Percentiles rank a stretch among this genome's conserved stretches.
Evolutionary conservation across 169 alveolate species (phyloP).

Genomic region (Eimeria necatrix): DNA sequence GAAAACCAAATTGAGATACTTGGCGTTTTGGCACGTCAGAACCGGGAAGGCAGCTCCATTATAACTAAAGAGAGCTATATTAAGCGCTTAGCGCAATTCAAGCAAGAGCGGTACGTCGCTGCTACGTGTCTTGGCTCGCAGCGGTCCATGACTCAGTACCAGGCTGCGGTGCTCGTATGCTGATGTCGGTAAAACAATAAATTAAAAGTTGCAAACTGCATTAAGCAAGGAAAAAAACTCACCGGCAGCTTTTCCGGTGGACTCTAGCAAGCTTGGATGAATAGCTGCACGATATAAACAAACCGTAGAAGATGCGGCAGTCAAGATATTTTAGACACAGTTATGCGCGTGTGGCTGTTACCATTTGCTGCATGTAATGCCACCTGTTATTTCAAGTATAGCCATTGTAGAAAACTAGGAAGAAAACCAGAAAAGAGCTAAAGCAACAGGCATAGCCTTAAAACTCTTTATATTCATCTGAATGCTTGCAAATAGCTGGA

Average conservation of each 20-base stretch:
- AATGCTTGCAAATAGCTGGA: too few species aligned
- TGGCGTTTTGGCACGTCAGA: not conserved
- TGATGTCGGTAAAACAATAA: not conserved
- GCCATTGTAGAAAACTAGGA: not conserved
- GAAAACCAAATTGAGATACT: too few species aligned
- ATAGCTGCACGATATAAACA: not conserved
- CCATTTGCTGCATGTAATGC: not conserved
- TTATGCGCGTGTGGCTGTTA: not conserved
- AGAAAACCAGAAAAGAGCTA: not conserved
- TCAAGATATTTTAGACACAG: too few species aligned
- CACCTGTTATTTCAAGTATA: not conserved
- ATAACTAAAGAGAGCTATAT: too few species aligned
- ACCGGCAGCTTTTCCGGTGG: constrained; percentile 19
- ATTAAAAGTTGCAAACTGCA: not conserved
- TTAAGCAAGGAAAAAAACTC: not conserved
- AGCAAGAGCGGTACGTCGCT: too few species aligned
- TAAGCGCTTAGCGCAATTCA: too few species aligned
- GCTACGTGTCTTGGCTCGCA: not conserved
- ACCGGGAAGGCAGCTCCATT: not conserved
- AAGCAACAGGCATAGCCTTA: not conserved
- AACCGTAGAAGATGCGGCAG: too few species aligned
- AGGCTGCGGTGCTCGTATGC: not conserved
- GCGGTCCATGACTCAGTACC: not conserved
- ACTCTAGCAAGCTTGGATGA: constrained; percentile 48
- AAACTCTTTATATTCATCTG: not conserved